Conservation (phyloP, 1,139 yeast genomes). For the Lodderomyces elongisporus region DNA sequence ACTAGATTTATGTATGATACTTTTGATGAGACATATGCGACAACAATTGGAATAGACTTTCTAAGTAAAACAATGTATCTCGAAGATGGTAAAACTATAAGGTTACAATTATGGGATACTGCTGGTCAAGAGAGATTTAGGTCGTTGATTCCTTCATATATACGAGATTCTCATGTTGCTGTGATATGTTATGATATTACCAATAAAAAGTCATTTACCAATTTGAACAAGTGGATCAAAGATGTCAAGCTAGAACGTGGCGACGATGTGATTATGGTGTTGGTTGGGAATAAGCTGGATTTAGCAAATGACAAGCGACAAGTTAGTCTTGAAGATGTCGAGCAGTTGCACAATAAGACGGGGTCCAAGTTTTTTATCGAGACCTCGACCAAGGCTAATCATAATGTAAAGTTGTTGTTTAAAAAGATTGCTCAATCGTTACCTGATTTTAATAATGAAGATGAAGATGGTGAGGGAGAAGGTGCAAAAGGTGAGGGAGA, state of each 20-base stretch:
- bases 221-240: conserved; percentile 51
- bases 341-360: conserved; percentile 45
- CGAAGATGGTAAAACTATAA: conserved; percentile 50
- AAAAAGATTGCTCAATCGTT: conserved; percentile 86
- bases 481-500: conserved; percentile 12
- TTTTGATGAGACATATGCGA: conserved; percentile 93
- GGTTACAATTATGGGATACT: conserved; percentile 55
- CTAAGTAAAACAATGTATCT: conserved; percentile 70
- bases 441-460: conserved; percentile 57
- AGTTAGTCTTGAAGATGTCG: conserved; percentile 77
- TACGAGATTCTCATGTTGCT: conserved; percentile 95
- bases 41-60: conserved; percentile 95
- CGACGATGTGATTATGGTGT: conserved; percentile 50
- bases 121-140: conserved; percentile 64
- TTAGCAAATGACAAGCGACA: conserved; percentile 63
- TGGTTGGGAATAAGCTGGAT: conserved; percentile 56
- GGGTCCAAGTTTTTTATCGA: conserved; percentile 83
- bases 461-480: conserved; percentile 27
- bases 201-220: conserved; percentile 72
- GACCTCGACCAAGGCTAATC: conserved; percentile 92
- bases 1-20: conserved; percentile 97
- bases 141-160: conserved; percentile 73
- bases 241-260: conserved; percentile 72
- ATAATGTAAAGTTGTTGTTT: conserved; percentile 84
- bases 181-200: conserved; percentile 94